Percentiles rank a stretch among this genome's conserved stretches.
These are phyloP conservation scores for Oldenlandia corymbosa DNA, from an alignment of 257 asterid genomes.

Conservation along the genomic window DNA sequence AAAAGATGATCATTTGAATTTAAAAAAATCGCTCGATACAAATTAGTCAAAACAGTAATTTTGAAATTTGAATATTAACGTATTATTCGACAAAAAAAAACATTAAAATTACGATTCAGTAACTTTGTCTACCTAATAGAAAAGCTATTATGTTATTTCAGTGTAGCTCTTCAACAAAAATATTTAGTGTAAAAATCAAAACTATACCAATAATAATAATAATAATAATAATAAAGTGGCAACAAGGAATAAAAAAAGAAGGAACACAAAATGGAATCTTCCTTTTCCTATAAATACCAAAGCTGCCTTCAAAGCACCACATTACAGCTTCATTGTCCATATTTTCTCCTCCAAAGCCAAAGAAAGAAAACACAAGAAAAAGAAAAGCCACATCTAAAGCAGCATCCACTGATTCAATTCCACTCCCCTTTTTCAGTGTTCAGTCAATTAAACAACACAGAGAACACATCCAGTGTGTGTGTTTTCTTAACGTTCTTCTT, in stretches of 20 bases:
- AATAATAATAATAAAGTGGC: background rate
- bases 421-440: background rate
- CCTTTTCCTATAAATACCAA: conserved; percentile 35
- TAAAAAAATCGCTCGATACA: too few relatives aligned
- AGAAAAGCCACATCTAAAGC: background rate
- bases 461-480: conserved; percentile 12
- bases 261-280: conserved; percentile 18
- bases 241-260: background rate
- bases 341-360: background rate
- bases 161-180: background rate
- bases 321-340: conserved; percentile 20
- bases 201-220: background rate
- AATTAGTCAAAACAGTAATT: too few relatives aligned
- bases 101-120: too few relatives aligned
- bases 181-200: too few relatives aligned
- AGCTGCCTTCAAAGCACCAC: conserved; percentile 10
- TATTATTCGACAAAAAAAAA: too few relatives aligned
- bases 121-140: too few relatives aligned
- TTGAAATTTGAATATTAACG: too few relatives aligned
- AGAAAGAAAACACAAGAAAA: background rate
- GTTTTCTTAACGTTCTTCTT: background rate
- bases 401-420: background rate
- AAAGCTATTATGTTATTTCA: too few relatives aligned
- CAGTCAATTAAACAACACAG: background rate
- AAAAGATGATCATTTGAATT: too few relatives aligned